Conservation (phyloP, 768 basidiomycete species). For the Lyophyllum atratum region DNA sequence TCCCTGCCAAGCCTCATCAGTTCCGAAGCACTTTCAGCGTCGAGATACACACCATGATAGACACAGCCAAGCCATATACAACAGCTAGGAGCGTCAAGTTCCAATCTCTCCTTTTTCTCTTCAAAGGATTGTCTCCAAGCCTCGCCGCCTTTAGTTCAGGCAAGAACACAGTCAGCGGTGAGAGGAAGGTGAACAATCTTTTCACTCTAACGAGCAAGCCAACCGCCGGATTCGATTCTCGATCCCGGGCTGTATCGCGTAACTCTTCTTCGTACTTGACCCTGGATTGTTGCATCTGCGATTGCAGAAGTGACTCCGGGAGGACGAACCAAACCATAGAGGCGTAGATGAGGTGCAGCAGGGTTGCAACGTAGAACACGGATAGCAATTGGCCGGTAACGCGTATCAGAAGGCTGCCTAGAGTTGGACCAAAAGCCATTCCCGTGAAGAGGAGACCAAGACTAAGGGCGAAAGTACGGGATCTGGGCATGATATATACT, state of each 20-base stretch:
- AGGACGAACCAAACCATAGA: constrained; percentile 57
- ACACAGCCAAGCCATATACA: constrained; percentile 49
- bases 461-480: constrained; percentile 63
- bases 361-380: constrained; percentile 70
- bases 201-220: constrained; percentile 40
- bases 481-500: constrained; percentile 37
- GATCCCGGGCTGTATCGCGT: constrained; percentile 16
- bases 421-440: constrained; percentile 74
- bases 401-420: constrained; percentile 68
- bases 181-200: constrained; percentile 61
- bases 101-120: constrained; percentile 56
- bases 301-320: constrained; percentile 74
- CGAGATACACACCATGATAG: constrained; percentile 43
- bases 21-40: background rate
- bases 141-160: constrained; percentile 37
- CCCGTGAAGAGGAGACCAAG: constrained; percentile 73
- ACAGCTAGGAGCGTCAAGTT: constrained; percentile 58
- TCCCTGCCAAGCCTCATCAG: constrained; percentile 40
- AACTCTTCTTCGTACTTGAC: constrained; percentile 36
- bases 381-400: constrained; percentile 54
- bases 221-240: constrained; percentile 16
- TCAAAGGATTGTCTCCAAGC: constrained; percentile 36
- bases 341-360: constrained; percentile 51
- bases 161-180: constrained; percentile 67
- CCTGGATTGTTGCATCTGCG: constrained; percentile 44